These are phyloP conservation scores for Pelargonium citronellum DNA, from an alignment of 441 rosid genomes.

Conservation along the genomic window DNA sequence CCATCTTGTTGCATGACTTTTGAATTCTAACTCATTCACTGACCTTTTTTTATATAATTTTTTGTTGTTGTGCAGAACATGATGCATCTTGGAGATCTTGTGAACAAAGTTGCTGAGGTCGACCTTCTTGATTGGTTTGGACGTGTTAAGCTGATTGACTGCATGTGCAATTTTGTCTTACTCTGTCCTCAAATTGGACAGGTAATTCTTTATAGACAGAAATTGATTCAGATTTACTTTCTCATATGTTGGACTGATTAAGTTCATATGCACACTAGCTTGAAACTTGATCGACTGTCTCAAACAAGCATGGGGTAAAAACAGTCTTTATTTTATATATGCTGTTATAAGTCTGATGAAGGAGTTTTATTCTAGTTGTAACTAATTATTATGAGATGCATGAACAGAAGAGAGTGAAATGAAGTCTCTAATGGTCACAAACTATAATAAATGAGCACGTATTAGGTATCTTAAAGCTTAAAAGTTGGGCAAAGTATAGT, in stretches of 20 bases:
- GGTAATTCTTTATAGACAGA: slow-evolving; percentile 41
- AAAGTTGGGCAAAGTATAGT: background rate
- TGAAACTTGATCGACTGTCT: background rate
- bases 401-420: slow-evolving; percentile 1
- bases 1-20: background rate
- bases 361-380: background rate
- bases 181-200: slow-evolving; percentile 77
- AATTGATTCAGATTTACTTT: background rate
- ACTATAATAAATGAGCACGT: background rate
- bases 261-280: background rate
- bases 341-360: background rate
- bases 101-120: slow-evolving; percentile 62
- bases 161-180: slow-evolving; percentile 66
- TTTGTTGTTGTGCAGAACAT: slow-evolving; percentile 47
- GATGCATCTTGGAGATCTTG: slow-evolving; percentile 50
- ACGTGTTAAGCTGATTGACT: slow-evolving; percentile 67
- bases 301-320: slow-evolving; percentile 1
- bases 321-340: background rate
- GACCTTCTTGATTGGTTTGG: slow-evolving; percentile 86
- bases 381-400: slow-evolving; percentile 5
- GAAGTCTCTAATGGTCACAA: background rate
- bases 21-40: background rate
- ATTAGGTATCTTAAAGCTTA: background rate
- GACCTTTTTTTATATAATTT: slow-evolving; percentile 1
- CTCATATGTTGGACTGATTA: background rate